phyloP scores from a whole-genome alignment of 768 basidiomycete genomes.

The Mycena crocata region DNA sequence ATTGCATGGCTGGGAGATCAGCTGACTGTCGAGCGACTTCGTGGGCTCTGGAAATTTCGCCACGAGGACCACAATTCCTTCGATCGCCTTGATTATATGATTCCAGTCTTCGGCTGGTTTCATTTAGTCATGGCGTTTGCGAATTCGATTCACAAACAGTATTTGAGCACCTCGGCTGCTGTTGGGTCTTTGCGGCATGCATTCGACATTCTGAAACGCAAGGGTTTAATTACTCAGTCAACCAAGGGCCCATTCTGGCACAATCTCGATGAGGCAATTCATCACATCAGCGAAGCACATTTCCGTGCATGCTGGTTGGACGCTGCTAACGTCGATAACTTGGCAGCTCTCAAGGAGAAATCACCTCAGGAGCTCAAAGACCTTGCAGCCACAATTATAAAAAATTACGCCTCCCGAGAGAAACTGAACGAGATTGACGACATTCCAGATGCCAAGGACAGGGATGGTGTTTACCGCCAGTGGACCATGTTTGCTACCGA shows the following conservation, averaged over 20 bases:
- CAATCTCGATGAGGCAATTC: too few relatives aligned
- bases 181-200: conserved; percentile 27
- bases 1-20: too few relatives aligned
- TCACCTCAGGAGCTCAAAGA: conserved; percentile 33
- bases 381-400: conserved; percentile 33
- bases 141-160: conserved; percentile 47
- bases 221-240: too few relatives aligned
- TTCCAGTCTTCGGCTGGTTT: conserved; percentile 46
- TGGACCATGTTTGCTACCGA: conserved; percentile 38
- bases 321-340: conserved; percentile 25
- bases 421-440: conserved; percentile 30
- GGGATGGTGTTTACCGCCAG: conserved; percentile 32
- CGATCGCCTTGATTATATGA: conserved; percentile 43
- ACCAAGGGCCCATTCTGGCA: too few relatives aligned
- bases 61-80: conserved; percentile 45
- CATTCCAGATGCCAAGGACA: neutral
- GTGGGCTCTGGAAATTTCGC: conserved; percentile 42
- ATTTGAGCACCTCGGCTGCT: conserved; percentile 33
- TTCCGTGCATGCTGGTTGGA: conserved; percentile 38
- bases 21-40: conserved; percentile 42
- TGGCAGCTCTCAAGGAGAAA: conserved; percentile 30
- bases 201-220: conserved; percentile 33
- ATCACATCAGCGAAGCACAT: too few relatives aligned
- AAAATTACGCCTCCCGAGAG: conserved; percentile 31
- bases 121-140: conserved; percentile 45